phyloP scores from a whole-genome alignment of 768 basidiomycete genomes.

The Pleurotus salmoneostramineus region DNA sequence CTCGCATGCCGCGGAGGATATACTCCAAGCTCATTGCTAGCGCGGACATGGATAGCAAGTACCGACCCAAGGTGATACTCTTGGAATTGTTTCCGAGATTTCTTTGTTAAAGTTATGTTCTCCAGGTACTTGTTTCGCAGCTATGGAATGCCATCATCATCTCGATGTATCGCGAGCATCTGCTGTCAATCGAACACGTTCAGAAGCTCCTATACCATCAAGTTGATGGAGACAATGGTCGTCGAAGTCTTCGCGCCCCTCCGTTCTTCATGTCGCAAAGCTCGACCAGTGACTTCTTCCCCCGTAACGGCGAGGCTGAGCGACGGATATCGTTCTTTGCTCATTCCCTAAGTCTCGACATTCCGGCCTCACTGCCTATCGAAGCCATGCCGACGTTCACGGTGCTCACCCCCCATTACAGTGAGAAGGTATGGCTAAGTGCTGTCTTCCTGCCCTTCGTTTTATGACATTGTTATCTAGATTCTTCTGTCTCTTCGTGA shows the following conservation, averaged over 20 bases:
- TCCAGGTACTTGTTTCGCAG: slow-evolving; percentile 91
- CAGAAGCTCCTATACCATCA: slow-evolving; percentile 98
- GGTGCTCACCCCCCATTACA: slow-evolving; percentile 96
- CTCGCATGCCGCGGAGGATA: slow-evolving; percentile 94
- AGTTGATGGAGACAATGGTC: slow-evolving; percentile 79
- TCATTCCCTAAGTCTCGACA: slow-evolving; percentile 91
- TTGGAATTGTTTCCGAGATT: neutral
- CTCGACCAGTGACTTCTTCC: slow-evolving; percentile 93
- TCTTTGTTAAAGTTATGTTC: neutral
- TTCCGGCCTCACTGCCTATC: slow-evolving; percentile 90
- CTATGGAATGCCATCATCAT: slow-evolving; percentile 99
- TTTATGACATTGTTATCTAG: slow-evolving; percentile 28
- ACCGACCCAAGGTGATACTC: slow-evolving; percentile 90
- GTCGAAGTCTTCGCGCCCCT: slow-evolving; percentile 89
- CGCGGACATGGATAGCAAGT: slow-evolving; percentile 94
- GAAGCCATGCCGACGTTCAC: slow-evolving; percentile 99
- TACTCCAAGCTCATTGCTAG: slow-evolving; percentile 95
- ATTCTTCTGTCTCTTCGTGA: slow-evolving; percentile 94
- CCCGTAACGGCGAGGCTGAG: slow-evolving; percentile 90
- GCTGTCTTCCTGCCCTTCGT: neutral
- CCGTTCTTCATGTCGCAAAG: slow-evolving; percentile 97
- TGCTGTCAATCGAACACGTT: slow-evolving; percentile 98
- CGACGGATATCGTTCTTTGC: slow-evolving; percentile 99
- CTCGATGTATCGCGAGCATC: slow-evolving; percentile 98
- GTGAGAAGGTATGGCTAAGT: slow-evolving; percentile 71